phyloP scores from a whole-genome alignment of 805 yeast genomes.

The Metschnikowia drakensbergensis region DNA sequence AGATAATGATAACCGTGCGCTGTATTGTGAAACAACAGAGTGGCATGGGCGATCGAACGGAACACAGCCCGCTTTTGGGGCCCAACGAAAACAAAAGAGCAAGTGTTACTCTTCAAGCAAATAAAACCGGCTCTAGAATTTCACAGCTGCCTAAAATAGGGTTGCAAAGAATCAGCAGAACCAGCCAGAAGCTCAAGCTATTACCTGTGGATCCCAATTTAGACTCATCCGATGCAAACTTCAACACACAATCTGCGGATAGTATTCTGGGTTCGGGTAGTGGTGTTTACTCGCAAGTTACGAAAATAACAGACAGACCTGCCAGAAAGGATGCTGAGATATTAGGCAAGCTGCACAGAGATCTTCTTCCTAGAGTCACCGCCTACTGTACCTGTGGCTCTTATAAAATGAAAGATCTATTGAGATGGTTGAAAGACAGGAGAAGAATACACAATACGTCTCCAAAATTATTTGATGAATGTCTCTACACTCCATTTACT shows the following conservation, averaged over 20 bases:
- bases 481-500: constrained; percentile 86
- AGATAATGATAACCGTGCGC: background rate
- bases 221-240: constrained; percentile 16
- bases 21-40: background rate
- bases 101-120: constrained; percentile 18
- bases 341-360: constrained; percentile 80
- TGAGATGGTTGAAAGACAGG: constrained; percentile 79
- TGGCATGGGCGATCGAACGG: constrained; percentile 1
- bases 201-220: constrained; percentile 55
- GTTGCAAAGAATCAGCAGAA: constrained; percentile 71
- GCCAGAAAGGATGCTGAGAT: constrained; percentile 94
- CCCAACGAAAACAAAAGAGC: constrained; percentile 9
- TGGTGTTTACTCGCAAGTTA: constrained; percentile 79
- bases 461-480: constrained; percentile 91
- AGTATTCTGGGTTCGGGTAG: constrained; percentile 26
- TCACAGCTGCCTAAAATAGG: constrained; percentile 50
- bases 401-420: constrained; percentile 81
- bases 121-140: constrained; percentile 25
- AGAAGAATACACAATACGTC: constrained; percentile 69
- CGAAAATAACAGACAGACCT: constrained; percentile 76
- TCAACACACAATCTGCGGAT: constrained; percentile 27
- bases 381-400: constrained; percentile 96
- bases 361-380: constrained; percentile 85
- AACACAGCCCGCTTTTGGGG: constrained; percentile 2
- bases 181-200: constrained; percentile 67